Base-by-base conservation (phyloP, 2,329 filamentous ascomycete genomes). In the Xylaria sp. region DNA sequence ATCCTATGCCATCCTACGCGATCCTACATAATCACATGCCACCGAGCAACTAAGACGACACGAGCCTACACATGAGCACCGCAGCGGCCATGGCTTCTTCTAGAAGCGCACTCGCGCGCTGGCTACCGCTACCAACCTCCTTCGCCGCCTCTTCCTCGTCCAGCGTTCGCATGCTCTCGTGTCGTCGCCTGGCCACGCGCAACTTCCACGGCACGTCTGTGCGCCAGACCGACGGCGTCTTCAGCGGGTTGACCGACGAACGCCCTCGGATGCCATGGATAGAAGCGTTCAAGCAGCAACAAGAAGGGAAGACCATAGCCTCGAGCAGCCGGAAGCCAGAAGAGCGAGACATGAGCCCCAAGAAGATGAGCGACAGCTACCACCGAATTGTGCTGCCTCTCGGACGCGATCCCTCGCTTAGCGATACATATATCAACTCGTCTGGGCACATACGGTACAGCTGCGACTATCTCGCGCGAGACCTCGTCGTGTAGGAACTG, bases 381-480 rank as follows among this genome's bases (percentile, higher is more conserved):
- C 88, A 91, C 74, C 86, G 86, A 63, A 86, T 91, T 51, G 87
- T 92, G 72, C 81, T 93, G 31, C 90, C 90, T 6, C 81, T 94
- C 10, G 90, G 87, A 5, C 89, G 87, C 73, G 92, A 94, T 74
- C 90, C 90, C 58, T 94, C 90, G 90, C 81, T 94, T 13, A 84
- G 92, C 11, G 92, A 94, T 75, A 91, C 89, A 0, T 94, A 94
- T 74, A 86, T 93, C 74, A 94, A 94, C 78, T 86, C 90, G 0
- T 89, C 88, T 0, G 92, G 92, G 0, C 90, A 93, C 72, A 91
- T 94, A 71, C 84, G 89, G 84, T 86, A 77, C 78, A 86, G 20
- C 33, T 44, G 17, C 31, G 36, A 20, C 36, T 20, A 38, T 38
- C 5, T 3, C 20, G 25, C 51, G 6, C 7, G n/a, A 17, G 2